These are phyloP conservation scores for Tylopilus sp. DNA, from an alignment of 1,284 basidiomycete genomes.

Conservation along the genomic window DNA sequence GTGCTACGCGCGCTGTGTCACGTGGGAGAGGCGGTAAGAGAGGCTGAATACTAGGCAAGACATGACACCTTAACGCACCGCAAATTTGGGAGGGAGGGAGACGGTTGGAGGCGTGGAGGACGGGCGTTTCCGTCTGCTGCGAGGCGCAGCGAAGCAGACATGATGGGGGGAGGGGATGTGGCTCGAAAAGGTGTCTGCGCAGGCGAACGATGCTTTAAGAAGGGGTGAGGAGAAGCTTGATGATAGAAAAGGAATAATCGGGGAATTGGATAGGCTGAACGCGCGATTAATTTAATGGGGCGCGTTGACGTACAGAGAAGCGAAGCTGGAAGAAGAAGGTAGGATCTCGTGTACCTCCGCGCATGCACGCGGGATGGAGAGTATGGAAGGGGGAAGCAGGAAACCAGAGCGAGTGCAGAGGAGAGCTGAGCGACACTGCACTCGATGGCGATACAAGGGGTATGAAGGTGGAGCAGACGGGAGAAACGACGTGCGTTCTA, in stretches of 20 bases:
- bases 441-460: conserved; percentile 15
- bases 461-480: conserved; percentile 1
- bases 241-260: conserved; percentile 35
- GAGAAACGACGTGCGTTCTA: conserved; percentile 8
- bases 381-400: conserved; percentile 16
- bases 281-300: conserved; percentile 36
- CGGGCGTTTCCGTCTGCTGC: conserved; percentile 27
- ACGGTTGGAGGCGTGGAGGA: conserved; percentile 54
- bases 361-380: conserved; percentile 21
- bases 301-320: conserved; percentile 40
- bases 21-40: conserved; percentile 17
- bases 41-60: neutral
- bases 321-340: conserved; percentile 24
- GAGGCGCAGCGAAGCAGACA: conserved; percentile 30
- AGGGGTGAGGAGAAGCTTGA: conserved; percentile 30
- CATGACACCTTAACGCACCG: conserved; percentile 38
- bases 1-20: conserved; percentile 27
- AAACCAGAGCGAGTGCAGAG: conserved; percentile 11
- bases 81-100: conserved; percentile 61
- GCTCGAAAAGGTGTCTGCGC: conserved; percentile 34
- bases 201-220: conserved; percentile 35
- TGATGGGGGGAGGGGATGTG: conserved; percentile 29
- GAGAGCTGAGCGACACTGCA: conserved; percentile 9
- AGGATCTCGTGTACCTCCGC: conserved; percentile 30
- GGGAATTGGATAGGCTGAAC: conserved; percentile 34